Percentiles rank a stretch among this genome's conserved stretches.
Conservation (phyloP, 345 rosid species). For the Streptanthus diversifolius region DNA sequence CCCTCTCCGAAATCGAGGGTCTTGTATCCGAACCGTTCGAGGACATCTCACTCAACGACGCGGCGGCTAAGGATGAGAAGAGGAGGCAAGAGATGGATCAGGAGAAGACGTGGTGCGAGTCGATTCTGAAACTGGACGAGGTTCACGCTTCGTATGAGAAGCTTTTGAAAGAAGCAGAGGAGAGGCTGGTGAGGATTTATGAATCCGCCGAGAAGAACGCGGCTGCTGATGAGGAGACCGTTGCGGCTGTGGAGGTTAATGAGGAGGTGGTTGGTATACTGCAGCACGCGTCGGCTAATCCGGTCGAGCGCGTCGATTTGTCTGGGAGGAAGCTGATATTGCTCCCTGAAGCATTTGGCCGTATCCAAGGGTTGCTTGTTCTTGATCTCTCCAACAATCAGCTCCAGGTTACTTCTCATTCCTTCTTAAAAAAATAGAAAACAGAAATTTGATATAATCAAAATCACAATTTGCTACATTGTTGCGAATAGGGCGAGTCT, state of each 20-base stretch:
- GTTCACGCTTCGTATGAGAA: conserved; percentile 71
- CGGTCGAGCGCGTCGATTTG: conserved; percentile 66
- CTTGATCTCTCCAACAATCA: conserved; percentile 72
- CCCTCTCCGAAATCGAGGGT: conserved; percentile 55
- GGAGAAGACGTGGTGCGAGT: conserved; percentile 46
- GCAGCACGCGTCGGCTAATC: conserved; percentile 48
- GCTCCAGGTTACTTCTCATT: conserved; percentile 51
- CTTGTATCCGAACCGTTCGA: conserved; percentile 57
- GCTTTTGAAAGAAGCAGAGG: conserved; percentile 40
- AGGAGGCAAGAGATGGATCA: conserved; percentile 52
- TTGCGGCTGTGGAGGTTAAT: conserved; percentile 37
- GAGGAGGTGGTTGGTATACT: conserved; percentile 60
- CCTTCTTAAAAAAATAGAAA: too few relatives aligned
- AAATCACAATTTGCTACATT: not conserved
- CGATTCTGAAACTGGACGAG: conserved; percentile 74
- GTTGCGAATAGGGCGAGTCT: not conserved
- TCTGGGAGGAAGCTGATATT: conserved; percentile 54
- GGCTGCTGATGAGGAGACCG: not conserved
- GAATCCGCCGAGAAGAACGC: not conserved
- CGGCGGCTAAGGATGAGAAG: conserved; percentile 53
- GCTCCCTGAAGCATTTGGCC: conserved; percentile 91
- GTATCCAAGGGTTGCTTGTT: conserved; percentile 54
- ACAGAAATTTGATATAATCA: not conserved
- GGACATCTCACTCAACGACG: conserved; percentile 54
- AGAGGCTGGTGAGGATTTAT: conserved; percentile 5